Evolutionary conservation across 345 rosid genomes (phyloP).

Genomic region (Isatis tinctoria): DNA sequence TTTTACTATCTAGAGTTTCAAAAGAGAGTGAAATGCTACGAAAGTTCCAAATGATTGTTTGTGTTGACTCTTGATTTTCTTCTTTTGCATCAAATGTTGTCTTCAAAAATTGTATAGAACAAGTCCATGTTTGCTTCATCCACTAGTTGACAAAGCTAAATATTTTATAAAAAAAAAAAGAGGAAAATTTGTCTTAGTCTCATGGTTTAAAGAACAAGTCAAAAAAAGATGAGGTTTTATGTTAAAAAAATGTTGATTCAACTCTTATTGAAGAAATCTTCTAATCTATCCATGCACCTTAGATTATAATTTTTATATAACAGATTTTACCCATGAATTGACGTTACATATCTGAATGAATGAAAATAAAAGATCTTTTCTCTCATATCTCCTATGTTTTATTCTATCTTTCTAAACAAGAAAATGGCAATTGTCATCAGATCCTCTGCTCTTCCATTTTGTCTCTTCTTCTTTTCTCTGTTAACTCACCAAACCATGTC

Average conservation of each 20-base stretch:
- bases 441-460: background rate
- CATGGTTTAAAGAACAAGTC: background rate
- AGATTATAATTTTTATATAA: background rate
- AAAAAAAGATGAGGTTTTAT: background rate
- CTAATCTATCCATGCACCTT: background rate
- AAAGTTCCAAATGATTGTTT: background rate
- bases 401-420: background rate
- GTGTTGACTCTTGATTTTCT: background rate
- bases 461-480: background rate
- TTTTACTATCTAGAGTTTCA: too few relatives aligned
- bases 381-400: background rate
- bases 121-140: background rate
- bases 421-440: background rate
- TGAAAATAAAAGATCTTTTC: background rate
- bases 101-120: background rate
- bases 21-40: too few relatives aligned
- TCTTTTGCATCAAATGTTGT: background rate
- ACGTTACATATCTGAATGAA: background rate
- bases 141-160: background rate
- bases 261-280: background rate
- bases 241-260: background rate
- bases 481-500: conserved; percentile 3
- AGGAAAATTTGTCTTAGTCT: background rate
- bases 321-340: background rate
- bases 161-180: background rate